Conservation (phyloP, 2,329 filamentous ascomycete species). For the Fusarium dimerum region DNA sequence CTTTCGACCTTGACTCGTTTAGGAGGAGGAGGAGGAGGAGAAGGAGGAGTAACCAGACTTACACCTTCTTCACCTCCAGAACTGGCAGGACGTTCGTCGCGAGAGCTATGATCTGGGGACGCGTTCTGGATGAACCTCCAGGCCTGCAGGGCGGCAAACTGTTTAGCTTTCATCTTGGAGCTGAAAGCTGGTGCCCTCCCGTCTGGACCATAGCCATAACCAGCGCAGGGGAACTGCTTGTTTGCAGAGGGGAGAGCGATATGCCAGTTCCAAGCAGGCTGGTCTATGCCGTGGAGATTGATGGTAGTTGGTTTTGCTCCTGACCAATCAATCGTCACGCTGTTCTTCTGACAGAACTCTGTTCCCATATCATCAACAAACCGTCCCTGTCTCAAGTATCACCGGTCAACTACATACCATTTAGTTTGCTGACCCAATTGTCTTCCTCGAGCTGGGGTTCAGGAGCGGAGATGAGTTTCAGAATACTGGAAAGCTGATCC, state of each 20-base stretch:
- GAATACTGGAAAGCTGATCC: slow-evolving; percentile 42
- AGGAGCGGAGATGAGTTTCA: slow-evolving; percentile 35
- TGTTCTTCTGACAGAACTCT: slow-evolving; percentile 17
- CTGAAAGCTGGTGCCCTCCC: slow-evolving; percentile 39
- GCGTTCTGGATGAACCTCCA: slow-evolving; percentile 5
- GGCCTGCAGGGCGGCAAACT: slow-evolving; percentile 53
- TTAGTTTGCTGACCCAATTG: slow-evolving; percentile 33
- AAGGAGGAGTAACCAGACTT: no score
- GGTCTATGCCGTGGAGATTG: slow-evolving; percentile 9
- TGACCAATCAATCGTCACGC: slow-evolving; percentile 1
- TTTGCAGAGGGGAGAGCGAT: slow-evolving; percentile 26
- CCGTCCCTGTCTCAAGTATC: no score
- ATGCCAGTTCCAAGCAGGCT: slow-evolving; percentile 26
- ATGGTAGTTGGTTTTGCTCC: slow-evolving; percentile 17
- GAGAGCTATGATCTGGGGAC: slow-evolving; percentile 2
- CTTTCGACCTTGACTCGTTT: slow-evolving; percentile 19
- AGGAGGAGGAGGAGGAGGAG: neutral
- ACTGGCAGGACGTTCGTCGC: slow-evolving; percentile 2
- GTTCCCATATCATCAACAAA: no score
- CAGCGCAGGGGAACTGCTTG: slow-evolving; percentile 30
- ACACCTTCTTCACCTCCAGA: slow-evolving; percentile 1
- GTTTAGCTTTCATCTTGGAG: slow-evolving; percentile 54
- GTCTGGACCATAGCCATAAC: slow-evolving; percentile 36
- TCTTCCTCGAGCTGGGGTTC: slow-evolving; percentile 29
- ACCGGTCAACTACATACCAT: slow-evolving; percentile 23